Evolutionary conservation across 768 basidiomycete genomes (phyloP).

Genomic region (Lactifluus piperatus): DNA sequence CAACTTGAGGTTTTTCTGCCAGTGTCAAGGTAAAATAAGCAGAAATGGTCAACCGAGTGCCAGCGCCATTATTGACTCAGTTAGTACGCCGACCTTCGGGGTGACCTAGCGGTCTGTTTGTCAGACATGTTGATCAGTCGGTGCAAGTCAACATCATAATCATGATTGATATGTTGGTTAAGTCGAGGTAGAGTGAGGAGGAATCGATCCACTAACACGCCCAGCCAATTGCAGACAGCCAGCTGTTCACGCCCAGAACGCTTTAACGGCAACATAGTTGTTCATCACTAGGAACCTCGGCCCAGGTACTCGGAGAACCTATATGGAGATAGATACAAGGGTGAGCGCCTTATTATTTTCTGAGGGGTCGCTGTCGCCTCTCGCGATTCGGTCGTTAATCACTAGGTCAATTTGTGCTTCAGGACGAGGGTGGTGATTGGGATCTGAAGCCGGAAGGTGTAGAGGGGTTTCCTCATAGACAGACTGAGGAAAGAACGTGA

Average conservation of each 20-base stretch:
- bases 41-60: neutral
- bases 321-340: neutral
- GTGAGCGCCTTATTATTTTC: slow-evolving; percentile 23
- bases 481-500: too few relatives aligned
- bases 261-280: slow-evolving; percentile 11
- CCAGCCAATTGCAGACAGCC: slow-evolving; percentile 7
- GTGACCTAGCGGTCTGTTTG: neutral
- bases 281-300: slow-evolving; percentile 7
- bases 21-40: neutral
- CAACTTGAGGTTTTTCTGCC: too few relatives aligned
- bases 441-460: too few relatives aligned
- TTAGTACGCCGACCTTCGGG: neutral
- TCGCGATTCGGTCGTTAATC: too few relatives aligned
- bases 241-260: slow-evolving; percentile 5
- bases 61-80: neutral
- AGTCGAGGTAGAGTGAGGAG: neutral
- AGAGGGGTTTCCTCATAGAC: too few relatives aligned
- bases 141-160: neutral
- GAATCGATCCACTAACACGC: neutral
- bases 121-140: neutral
- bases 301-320: neutral
- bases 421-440: too few relatives aligned
- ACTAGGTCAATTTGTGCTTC: too few relatives aligned
- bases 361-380: too few relatives aligned
- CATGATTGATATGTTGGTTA: neutral